Conservation (phyloP, 1,284 basidiomycete species). For the Boletellus dicymbophilus region DNA sequence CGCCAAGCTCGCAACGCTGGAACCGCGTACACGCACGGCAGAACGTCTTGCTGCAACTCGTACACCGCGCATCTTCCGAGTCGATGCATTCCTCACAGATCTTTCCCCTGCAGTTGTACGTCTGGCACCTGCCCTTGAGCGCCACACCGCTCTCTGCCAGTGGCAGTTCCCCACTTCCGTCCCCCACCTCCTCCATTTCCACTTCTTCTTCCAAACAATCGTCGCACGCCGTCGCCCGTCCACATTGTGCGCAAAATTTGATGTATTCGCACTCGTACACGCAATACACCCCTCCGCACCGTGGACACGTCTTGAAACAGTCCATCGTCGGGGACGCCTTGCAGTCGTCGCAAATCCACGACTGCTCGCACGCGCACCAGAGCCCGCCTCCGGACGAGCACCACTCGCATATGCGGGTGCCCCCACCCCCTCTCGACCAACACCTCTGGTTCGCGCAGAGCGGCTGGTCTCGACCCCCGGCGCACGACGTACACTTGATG, state of each 20-base stretch:
- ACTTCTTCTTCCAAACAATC: constrained; percentile 26
- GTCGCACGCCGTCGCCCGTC: constrained; percentile 20
- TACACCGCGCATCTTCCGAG: constrained; percentile 10
- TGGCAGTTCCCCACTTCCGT: too few species aligned
- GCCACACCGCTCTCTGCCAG: too few species aligned
- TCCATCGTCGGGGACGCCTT: constrained; percentile 2
- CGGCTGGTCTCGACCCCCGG: constrained; percentile 3
- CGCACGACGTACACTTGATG: constrained; percentile 16
- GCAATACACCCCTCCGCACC: constrained; percentile 18
- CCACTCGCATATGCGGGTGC: constrained; percentile 13
- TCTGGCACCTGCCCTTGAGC: constrained; percentile 7
- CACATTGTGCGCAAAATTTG: constrained; percentile 18
- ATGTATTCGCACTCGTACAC: constrained; percentile 24
- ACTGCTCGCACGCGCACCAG: constrained; percentile 21
- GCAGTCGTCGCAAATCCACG: constrained; percentile 28
- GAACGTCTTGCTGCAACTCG: constrained; percentile 10
- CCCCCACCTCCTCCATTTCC: constrained; percentile 2
- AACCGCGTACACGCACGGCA: constrained; percentile 14
- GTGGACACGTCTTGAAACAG: constrained; percentile 16
- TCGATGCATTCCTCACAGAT: constrained; percentile 17
- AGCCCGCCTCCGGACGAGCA: constrained; percentile 21
- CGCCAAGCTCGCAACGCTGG: constrained; percentile 5
- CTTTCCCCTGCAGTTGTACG: constrained; percentile 8
- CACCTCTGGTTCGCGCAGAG: constrained; percentile 18
- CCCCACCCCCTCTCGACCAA: constrained; percentile 17